Percentiles rank a stretch among this genome's conserved stretches.
phyloP scores from a whole-genome alignment of 768 basidiomycete genomes.

The Paxillus involutus region DNA sequence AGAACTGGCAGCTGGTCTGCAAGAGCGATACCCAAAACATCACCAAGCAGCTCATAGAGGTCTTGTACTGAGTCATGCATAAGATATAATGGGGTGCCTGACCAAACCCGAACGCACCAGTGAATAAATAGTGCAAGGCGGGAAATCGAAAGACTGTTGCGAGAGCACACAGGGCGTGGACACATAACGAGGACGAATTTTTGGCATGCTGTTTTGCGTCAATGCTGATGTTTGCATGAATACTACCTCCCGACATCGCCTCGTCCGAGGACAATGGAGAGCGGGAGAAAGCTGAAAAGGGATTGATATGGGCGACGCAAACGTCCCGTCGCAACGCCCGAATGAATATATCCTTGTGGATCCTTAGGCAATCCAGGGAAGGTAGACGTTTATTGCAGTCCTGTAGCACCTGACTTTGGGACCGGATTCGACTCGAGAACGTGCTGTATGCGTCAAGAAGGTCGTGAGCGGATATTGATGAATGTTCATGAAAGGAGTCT shows the following conservation, averaged over 20 bases:
- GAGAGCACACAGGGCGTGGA: constrained; percentile 51
- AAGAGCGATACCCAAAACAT: constrained; percentile 43
- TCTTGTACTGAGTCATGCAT: constrained; percentile 36
- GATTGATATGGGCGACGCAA: constrained; percentile 38
- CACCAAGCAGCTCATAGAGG: constrained; percentile 43
- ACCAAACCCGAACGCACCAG: constrained; percentile 38
- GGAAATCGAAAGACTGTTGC: constrained; percentile 52
- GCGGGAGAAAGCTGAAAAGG: constrained; percentile 22
- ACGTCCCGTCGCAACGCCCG: constrained; percentile 54
- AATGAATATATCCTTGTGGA: constrained; percentile 34
- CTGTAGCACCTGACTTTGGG: constrained; percentile 9
- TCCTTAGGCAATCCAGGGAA: constrained; percentile 31
- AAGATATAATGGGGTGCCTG: neutral
- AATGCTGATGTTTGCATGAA: constrained; percentile 18
- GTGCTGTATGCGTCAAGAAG: constrained; percentile 61
- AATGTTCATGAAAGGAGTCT: constrained; percentile 42
- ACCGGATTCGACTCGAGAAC: constrained; percentile 45
- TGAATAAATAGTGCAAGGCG: constrained; percentile 44
- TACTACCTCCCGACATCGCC: neutral
- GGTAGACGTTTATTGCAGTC: constrained; percentile 3
- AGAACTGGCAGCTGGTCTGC: constrained; percentile 35
- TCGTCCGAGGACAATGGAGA: constrained; percentile 5
- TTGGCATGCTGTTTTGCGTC: constrained; percentile 41
- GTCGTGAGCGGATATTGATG: constrained; percentile 48
- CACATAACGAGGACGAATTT: constrained; percentile 47